These are phyloP conservation scores for Chlorella sp. DNA, from an alignment of 139 green algal genomes.

Conservation along the genomic window DNA sequence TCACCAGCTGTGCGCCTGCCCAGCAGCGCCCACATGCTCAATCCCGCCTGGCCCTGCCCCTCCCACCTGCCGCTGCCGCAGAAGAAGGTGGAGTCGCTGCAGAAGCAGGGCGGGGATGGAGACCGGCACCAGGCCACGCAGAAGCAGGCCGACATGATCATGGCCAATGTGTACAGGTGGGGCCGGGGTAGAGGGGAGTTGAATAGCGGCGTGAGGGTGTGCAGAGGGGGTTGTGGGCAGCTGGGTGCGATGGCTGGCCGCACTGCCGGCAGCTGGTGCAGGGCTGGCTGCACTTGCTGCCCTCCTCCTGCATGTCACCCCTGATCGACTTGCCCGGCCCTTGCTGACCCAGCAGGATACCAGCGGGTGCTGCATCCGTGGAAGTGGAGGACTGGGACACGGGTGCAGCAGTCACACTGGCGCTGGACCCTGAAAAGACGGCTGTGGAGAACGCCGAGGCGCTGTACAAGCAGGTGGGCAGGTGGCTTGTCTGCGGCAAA, in stretches of 20 bases:
- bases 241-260: too few relatives aligned
- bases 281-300: too few relatives aligned
- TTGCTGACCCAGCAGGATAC: constrained; percentile 27
- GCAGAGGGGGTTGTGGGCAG: too few relatives aligned
- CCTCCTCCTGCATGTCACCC: too few relatives aligned
- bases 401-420: constrained; percentile 60
- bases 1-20: too few relatives aligned
- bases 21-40: too few relatives aligned
- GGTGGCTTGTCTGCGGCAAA: background rate
- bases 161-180: constrained; percentile 80
- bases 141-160: constrained; percentile 80
- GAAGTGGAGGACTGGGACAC: constrained; percentile 86
- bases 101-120: constrained; percentile 16
- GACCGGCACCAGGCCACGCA: constrained; percentile 57
- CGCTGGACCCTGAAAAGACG: constrained; percentile 61
- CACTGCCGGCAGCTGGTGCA: too few relatives aligned
- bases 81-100: constrained; percentile 44
- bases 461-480: constrained; percentile 63
- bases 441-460: constrained; percentile 60
- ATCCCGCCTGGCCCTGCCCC: too few relatives aligned
- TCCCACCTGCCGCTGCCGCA: background rate
- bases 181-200: background rate
- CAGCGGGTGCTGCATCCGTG: constrained; percentile 37
- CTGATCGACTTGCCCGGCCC: too few relatives aligned
- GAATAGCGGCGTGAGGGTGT: too few relatives aligned